Base-by-base conservation (phyloP, 2,329 filamentous ascomycete genomes). In the Xylariaceae sp. region DNA sequence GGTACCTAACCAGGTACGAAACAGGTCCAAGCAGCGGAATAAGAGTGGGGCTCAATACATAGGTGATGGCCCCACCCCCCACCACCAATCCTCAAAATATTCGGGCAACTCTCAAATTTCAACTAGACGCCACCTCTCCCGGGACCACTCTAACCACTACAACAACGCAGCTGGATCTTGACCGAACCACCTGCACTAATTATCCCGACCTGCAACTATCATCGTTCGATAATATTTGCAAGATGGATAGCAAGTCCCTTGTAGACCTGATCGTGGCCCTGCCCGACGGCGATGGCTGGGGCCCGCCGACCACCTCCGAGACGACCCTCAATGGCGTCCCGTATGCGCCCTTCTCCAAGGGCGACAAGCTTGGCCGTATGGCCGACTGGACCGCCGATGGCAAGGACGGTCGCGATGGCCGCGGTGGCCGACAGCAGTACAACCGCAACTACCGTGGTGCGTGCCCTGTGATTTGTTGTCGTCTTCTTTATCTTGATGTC, bases 331-430 rank as follows among this genome's bases (percentile, higher is more conserved):
- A 96, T 74, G 94, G 94, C 73, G 91, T 97, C 53, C 94, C 94
- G 45, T 99, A 97, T 76, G 94, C 94, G 69, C 94, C 94, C 62
- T 99, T 94, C 82, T 97, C 92, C 67, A 99, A 99, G 79, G 92
- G 91, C 74, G 94, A 99, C 81, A 97, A 97, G 83, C 82, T 99
- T 62, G 94, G 94, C 72, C 92, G 94, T 75, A 97, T 99, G 92
- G 94, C 94, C 62, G 94, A 99, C 81, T 99, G 94, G 94, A 96
- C 92, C 15, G 73, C 86, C 52, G 94, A 97, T 73, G 87, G 89
- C 75, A 97, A 97, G 78, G 90, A 94, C 68, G 80, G 82, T 62
- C 81, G 92, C 71, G 84, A 87, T 68, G 79, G 81, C 53, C 82
- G 86, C 62, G 88, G 89, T 67, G 90, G 91, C 63, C 82, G 93